A percentile compares a stretch with the other conserved stretches of the same genome.
Evolutionary conservation across 139 green algal species (phyloP).

Genomic region (Chlorella sp.): DNA sequence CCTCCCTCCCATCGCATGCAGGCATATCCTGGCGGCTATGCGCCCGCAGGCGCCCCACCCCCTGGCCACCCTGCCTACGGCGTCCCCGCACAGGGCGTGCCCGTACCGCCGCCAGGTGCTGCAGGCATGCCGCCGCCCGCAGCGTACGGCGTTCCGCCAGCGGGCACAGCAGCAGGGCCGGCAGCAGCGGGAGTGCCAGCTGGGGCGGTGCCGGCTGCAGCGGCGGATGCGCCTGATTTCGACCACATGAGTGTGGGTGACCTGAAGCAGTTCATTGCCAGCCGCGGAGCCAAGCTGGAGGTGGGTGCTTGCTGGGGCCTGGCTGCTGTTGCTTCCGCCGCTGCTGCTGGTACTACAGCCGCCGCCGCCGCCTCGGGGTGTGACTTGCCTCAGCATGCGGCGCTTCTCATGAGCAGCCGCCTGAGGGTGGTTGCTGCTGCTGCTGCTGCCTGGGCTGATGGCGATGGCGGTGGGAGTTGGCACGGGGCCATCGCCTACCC

Average conservation of each 20-base stretch:
- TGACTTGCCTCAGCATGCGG: too few relatives aligned
- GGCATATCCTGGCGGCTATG: not conserved
- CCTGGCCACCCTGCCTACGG: not conserved
- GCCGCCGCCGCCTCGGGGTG: too few relatives aligned
- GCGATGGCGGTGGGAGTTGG: too few relatives aligned
- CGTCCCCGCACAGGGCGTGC: not conserved
- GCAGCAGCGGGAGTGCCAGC: not conserved
- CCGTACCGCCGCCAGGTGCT: not conserved
- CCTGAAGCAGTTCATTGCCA: constrained; percentile 29
- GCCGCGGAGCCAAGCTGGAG: constrained; percentile 10
- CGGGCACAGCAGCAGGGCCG: not conserved
- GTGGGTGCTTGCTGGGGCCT: too few relatives aligned
- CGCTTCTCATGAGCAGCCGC: too few relatives aligned
- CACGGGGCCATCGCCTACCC: too few relatives aligned
- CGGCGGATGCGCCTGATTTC: constrained; percentile 9
- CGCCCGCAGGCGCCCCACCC: not conserved
- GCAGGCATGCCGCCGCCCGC: not conserved
- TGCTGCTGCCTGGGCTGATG: too few relatives aligned
- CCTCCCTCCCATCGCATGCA: not conserved
- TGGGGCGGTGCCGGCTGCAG: not conserved
- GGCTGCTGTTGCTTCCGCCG: too few relatives aligned
- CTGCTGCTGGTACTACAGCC: too few relatives aligned
- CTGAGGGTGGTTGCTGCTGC: too few relatives aligned
- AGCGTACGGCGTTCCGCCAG: not conserved
- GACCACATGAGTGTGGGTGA: constrained; percentile 25